Evolutionary conservation across 2,329 filamentous ascomycete species (phyloP), one percentile per base, ranked within the genome.

Genomic region (Pestalotiopsis fici): DNA sequence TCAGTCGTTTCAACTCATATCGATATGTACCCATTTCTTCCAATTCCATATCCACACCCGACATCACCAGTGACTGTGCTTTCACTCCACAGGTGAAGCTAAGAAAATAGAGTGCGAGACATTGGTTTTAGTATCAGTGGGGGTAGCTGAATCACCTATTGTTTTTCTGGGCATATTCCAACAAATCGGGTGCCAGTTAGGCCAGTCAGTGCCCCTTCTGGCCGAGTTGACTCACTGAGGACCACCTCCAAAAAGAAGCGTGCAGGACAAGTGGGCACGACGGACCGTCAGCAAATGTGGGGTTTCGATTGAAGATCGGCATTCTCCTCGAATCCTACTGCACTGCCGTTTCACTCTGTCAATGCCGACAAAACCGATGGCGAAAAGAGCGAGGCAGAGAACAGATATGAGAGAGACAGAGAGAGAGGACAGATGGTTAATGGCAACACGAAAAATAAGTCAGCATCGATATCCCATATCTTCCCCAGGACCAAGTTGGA

Each of bases 1-100:
- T 18, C 43, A 50, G 9, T 18, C 21, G 43, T 50, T 23, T 50
- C 31, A 11, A 35, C 31, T 50, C 15, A n/a, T n/a, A n/a, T 18
- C 43, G 18, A 50, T 23, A 21, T 21, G 43, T 50, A 50, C 21
- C 43, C 43, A 35, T 35, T 35, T 35, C 31, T 57, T 25, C 25
- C 55, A n/a, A 6, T 57, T 25, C 25, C 55, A n/a, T 31, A 23
- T 27, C 23, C 55, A 57, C 27, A 25, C 23, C n/a, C 55, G 43
- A 21, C 13, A 43, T 50, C 18, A n/a, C 43, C 43, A n/a, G 9
- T 23, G 18, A 50, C 21, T 18, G 43, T 50, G 43, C 15, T 18
- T 50, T 18, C 43, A 55, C 61, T 28, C 63, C 63, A 65, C 63
- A 57, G n/a, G 39, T 47, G 56, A 35, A 35, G 50, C 63, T 59